phyloP scores from a whole-genome alignment of 2,329 filamentous ascomycete genomes.

The Curvularia verruculosa region DNA sequence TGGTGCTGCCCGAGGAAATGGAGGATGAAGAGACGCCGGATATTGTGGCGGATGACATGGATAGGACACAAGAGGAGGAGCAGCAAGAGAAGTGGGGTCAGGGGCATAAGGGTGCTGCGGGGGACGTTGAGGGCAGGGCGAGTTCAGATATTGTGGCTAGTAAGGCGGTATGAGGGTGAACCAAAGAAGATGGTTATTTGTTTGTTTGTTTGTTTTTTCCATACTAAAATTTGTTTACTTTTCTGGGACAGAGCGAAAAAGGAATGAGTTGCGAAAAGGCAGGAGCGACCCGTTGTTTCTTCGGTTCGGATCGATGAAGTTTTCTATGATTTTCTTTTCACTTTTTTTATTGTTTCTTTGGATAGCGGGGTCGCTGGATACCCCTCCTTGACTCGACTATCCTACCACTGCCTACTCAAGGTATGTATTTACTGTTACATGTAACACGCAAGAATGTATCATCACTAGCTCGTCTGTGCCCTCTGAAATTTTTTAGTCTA shows the following conservation, averaged over 20 bases:
- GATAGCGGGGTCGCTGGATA: not conserved
- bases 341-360: not conserved
- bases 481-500: not conserved
- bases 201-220: not conserved
- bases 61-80: conserved; percentile 48
- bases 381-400: too few species aligned
- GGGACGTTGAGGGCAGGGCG: conserved; percentile 16
- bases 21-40: conserved; percentile 64
- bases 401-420: too few species aligned
- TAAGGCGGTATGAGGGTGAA: conserved; percentile 13
- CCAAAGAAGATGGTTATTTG: not conserved
- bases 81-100: conserved; percentile 53
- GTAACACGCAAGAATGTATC: not conserved
- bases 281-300: not conserved
- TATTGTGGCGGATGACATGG: conserved; percentile 50
- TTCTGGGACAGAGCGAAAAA: not conserved
- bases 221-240: not conserved
- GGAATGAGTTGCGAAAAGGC: not conserved
- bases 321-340: not conserved
- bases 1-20: conserved; percentile 74
- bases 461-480: not conserved
- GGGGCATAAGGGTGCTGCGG: conserved; percentile 36
- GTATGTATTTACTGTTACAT: not conserved
- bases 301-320: not conserved
- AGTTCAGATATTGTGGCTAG: conserved; percentile 23